Conservation (phyloP, 2,329 filamentous ascomycete species). For the Botryosphaeria dothidea region DNA sequence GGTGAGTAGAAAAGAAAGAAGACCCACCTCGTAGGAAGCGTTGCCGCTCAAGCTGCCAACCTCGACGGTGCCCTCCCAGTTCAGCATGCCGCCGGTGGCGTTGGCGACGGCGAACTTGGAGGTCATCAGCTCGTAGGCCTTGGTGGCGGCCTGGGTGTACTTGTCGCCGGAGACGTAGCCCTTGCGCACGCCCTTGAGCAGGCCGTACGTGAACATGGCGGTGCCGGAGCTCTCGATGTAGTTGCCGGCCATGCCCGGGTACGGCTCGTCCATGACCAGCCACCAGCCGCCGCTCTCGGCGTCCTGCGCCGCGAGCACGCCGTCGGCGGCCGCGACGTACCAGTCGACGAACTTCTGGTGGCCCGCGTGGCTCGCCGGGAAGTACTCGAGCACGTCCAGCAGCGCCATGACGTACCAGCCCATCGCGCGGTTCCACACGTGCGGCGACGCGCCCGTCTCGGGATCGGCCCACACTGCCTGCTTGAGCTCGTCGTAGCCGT, state of each 20-base stretch:
- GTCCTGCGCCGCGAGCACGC: constrained; percentile 2
- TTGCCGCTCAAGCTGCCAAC: constrained; percentile 54
- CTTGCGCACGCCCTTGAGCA: constrained; percentile 36
- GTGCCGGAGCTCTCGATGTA: constrained; percentile 62
- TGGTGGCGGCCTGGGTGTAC: constrained; percentile 42
- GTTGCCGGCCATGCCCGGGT: constrained; percentile 51
- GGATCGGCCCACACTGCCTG: constrained; percentile 38
- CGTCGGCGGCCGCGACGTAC: constrained; percentile 34
- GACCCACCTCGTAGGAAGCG: constrained; percentile 53
- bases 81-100: constrained; percentile 45
- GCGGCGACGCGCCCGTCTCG: constrained; percentile 35
- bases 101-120: constrained; percentile 49
- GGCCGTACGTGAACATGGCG: constrained; percentile 49
- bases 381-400: constrained; percentile 52
- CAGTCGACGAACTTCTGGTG: constrained; percentile 41
- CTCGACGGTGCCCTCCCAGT: constrained; percentile 54
- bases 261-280: constrained; percentile 56
- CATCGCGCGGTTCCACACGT: constrained; percentile 40
- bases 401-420: constrained; percentile 42
- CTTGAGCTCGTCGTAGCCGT: constrained; percentile 39
- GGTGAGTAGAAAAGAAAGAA: neutral
- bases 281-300: constrained; percentile 55
- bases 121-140: constrained; percentile 48
- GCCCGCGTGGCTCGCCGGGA: constrained; percentile 41
- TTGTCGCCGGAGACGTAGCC: constrained; percentile 32